These are phyloP conservation scores for Erythrobasidium hasegawianum DNA, from an alignment of 1,284 basidiomycete species.

Conservation along the genomic window DNA sequence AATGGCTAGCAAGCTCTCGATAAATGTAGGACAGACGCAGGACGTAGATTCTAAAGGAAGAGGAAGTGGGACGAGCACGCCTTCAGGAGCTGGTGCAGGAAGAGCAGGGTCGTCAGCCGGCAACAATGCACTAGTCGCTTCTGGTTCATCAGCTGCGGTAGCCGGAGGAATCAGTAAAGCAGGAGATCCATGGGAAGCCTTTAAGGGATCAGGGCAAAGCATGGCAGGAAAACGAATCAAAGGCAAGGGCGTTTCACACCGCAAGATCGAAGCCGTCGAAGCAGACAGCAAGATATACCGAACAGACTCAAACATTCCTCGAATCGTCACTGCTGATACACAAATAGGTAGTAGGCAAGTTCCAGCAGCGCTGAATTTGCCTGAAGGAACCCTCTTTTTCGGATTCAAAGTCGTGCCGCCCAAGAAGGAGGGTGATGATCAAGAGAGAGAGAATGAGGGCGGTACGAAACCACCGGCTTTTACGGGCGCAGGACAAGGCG, in stretches of 20 bases:
- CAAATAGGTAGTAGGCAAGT: conserved; percentile 69
- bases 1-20: conserved; percentile 96
- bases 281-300: conserved; percentile 79
- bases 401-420: conserved; percentile 58
- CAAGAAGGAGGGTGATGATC: conserved; percentile 9
- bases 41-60: conserved; percentile 43
- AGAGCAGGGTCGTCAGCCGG: conserved; percentile 15
- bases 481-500: conserved; percentile 31
- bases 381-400: conserved; percentile 90
- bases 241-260: conserved; percentile 79
- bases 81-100: conserved; percentile 12
- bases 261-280: conserved; percentile 73
- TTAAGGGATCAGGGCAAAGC: conserved; percentile 88
- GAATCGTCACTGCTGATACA: conserved; percentile 77
- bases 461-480: conserved; percentile 27
- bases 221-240: conserved; percentile 82
- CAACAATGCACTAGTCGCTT: conserved; percentile 10
- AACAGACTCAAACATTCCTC: conserved; percentile 71
- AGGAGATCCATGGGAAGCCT: conserved; percentile 69
- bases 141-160: not conserved
- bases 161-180: conserved; percentile 55
- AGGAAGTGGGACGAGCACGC: conserved; percentile 42
- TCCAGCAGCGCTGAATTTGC: conserved; percentile 83
- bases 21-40: conserved; percentile 60
- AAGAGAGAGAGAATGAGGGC: not conserved